Evolutionary conservation across 495 filamentous ascomycete species (phyloP).

Genomic region (Cercophora scortea): DNA sequence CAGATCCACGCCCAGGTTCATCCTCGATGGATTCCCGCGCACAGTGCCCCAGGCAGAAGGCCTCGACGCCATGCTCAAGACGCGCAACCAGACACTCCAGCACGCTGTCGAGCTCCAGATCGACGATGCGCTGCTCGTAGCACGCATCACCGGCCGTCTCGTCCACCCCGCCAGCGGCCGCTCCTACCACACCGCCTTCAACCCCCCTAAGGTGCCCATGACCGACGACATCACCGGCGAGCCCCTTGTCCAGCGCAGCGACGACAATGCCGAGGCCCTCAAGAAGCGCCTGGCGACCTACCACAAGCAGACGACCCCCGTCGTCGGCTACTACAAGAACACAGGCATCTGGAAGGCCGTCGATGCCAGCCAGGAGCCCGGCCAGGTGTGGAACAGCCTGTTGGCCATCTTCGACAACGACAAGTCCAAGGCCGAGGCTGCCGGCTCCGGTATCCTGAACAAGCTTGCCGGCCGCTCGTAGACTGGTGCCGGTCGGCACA

Average conservation of each 20-base stretch:
- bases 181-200: conserved; percentile 96
- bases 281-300: conserved; percentile 93
- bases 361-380: conserved; percentile 94
- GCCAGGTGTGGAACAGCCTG: conserved; percentile 89
- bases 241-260: conserved; percentile 88
- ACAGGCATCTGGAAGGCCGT: conserved; percentile 95
- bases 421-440: conserved; percentile 44
- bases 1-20: conserved; percentile 58
- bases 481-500: background rate
- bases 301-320: conserved; percentile 86
- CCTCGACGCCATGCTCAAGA: conserved; percentile 81
- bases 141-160: conserved; percentile 92
- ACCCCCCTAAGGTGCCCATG: conserved; percentile 92
- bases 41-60: conserved; percentile 92
- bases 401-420: conserved; percentile 64
- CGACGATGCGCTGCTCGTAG: conserved; percentile 85
- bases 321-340: conserved; percentile 92
- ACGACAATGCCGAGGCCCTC: conserved; percentile 96
- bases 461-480: conserved; percentile 36
- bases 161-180: conserved; percentile 93
- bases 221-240: conserved; percentile 96
- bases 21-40: conserved; percentile 96
- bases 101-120: conserved; percentile 96
- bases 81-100: conserved; percentile 69
- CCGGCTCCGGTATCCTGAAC: conserved; percentile 36